phyloP scores from a whole-genome alignment of 352 stramenopile genomes.

The Phytopythium litorale region DNA sequence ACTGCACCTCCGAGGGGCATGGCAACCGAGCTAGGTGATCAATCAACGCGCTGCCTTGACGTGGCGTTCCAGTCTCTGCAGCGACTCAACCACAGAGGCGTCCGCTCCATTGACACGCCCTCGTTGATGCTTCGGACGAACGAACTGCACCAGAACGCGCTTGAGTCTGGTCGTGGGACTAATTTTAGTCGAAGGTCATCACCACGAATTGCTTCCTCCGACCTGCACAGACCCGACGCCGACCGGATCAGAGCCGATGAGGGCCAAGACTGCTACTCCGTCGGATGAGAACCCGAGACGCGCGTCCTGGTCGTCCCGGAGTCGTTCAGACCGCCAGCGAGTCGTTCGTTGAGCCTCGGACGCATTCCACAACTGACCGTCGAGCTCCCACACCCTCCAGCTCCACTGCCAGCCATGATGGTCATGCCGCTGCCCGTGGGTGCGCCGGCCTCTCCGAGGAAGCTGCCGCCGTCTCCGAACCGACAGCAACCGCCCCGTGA shows the following conservation, averaged over 20 bases:
- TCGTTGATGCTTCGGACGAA: too few species aligned
- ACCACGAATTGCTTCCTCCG: too few species aligned
- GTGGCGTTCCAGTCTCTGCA: conserved; percentile 8
- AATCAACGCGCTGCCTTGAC: neutral
- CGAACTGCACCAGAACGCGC: too few species aligned
- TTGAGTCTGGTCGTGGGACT: too few species aligned
- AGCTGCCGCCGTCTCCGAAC: conserved; percentile 38
- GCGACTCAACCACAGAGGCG: neutral
- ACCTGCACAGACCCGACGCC: neutral
- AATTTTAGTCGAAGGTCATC: too few species aligned
- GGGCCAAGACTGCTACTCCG: neutral
- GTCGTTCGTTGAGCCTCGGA: neutral
- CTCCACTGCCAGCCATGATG: neutral
- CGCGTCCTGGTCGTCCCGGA: neutral
- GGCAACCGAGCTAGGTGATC: neutral
- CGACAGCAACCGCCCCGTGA: conserved; percentile 4
- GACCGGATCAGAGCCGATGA: neutral
- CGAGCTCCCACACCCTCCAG: neutral
- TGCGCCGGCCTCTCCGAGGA: conserved; percentile 42
- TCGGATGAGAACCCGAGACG: neutral
- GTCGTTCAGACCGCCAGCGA: neutral
- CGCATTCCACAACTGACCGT: neutral
- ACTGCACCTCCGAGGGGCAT: neutral
- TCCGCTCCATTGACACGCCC: too few species aligned
- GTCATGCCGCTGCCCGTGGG: conserved; percentile 7